Base-by-base conservation (phyloP, 805 yeast species). In the Candida suzukii region DNA sequence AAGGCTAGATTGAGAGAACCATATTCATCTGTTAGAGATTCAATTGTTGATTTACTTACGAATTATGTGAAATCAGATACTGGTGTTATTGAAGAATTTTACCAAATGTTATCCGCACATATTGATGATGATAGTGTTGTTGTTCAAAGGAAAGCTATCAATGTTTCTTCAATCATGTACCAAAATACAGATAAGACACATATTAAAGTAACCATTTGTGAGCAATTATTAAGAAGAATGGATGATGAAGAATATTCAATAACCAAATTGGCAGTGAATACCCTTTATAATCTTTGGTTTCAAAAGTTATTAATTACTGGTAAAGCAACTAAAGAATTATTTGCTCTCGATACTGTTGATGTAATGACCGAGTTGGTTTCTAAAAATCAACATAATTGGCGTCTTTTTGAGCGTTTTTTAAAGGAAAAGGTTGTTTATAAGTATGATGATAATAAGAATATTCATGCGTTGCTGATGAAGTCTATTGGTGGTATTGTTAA, bases 21-120 rank as follows among this genome's bases (percentile, higher is more conserved):
- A 0, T 83, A 88, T 2, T 78, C 95, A 0, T 71, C 80, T 31
- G 91, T 87, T 0, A 70, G 88, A 43, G 88, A 83, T 50, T 86
- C 95, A 0, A 81, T 81, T 2, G 62, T 88, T 24, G 93, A 85
- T 34, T 66, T 88, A 31, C 59, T 88, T 21, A 70, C 71, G 11
- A 68, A 66, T 39, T 75, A 71, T 41, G 53, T 80, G 31, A 51
- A 61, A 2, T 49, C 64, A 2, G 67, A 67, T 38, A 74, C 77
- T 0, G 69, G 65, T 3, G 54, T 71, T 25, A 64, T 74, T 18
- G 67, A 68, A 2, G 70, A 69, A 22, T 80, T 74, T 46, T 76
- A 76, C 52, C 60, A 55, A 9, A 61, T 73, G 16, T 60, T 83
- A 8, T 65, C 78, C 35, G 72, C 66, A 11, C 54, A 78, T 48